Evolutionary conservation across 371 early-diverging fungal genomes (phyloP).

Genomic region (Mucor lusitanicus): DNA sequence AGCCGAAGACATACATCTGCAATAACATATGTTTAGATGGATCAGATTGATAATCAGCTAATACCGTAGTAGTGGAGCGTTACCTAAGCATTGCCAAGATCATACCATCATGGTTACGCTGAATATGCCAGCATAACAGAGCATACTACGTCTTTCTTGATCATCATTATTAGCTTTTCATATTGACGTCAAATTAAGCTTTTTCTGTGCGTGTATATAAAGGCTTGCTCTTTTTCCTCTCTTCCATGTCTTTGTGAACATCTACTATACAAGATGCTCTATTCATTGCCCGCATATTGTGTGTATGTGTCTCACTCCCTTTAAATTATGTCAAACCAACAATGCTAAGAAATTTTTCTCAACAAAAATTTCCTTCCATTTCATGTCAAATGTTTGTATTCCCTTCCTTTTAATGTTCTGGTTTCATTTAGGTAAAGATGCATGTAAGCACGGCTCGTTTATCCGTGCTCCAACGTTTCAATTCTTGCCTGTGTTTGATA

Average conservation of each 20-base stretch:
- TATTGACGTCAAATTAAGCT: not conserved
- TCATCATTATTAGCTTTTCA: not conserved
- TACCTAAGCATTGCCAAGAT: not conserved
- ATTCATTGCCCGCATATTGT: not conserved
- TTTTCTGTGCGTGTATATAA: not conserved
- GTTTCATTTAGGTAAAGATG: not conserved
- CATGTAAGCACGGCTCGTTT: not conserved
- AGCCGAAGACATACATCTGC: not conserved
- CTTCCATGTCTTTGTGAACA: not conserved
- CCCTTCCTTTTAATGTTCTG: not conserved
- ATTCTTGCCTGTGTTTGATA: not conserved
- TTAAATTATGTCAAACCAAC: not conserved
- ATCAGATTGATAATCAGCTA: not conserved
- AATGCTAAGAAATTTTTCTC: not conserved
- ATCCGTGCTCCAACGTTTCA: not conserved
- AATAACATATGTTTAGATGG: not conserved
- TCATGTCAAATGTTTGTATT: not conserved
- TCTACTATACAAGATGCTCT: not conserved
- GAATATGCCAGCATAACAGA: not conserved
- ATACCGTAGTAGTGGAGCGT: not conserved
- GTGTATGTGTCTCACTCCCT: not conserved
- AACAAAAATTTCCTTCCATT: not conserved
- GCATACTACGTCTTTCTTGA: not conserved
- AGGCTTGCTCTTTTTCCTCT: not conserved
- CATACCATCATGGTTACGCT: not conserved